A percentile compares a stretch with the other conserved stretches of the same genome.
Evolutionary conservation across 352 stramenopile species (phyloP).

Genomic region (Nothophytophthora sp.): DNA sequence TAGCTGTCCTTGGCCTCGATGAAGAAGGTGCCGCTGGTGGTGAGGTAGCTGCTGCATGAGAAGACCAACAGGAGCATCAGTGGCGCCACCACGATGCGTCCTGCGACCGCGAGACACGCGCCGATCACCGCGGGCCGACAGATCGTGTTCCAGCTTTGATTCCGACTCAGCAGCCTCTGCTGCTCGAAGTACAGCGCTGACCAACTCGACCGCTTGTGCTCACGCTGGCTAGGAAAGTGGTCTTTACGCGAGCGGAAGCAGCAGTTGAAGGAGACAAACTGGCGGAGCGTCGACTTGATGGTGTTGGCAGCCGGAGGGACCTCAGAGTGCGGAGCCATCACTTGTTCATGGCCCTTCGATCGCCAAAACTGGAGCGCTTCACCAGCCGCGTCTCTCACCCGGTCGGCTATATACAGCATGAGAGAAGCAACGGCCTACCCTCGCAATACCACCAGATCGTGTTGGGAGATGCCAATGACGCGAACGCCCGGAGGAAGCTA

Average conservation of each 20-base stretch:
- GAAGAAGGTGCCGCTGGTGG: conserved; percentile 4
- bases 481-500: no score
- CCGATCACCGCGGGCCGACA: conserved; percentile 2
- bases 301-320: conserved; percentile 18
- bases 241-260: no score
- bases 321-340: no score
- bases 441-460: no score
- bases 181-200: conserved; percentile 2
- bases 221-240: not conserved
- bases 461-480: no score
- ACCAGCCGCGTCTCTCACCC: no score
- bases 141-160: no score
- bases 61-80: conserved; percentile 12
- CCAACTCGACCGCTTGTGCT: conserved; percentile 1
- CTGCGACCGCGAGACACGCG: conserved; percentile 8
- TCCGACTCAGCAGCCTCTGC: not conserved
- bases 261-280: not conserved
- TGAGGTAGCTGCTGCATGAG: conserved; percentile 11
- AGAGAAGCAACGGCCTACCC: no score
- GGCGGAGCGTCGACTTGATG: conserved; percentile 1
- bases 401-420: no score
- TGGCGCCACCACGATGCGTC: conserved; percentile 16
- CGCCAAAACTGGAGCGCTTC: no score
- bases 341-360: no score
- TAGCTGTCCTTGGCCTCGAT: conserved; percentile 22